Evolutionary conservation across 176 grass and related monocot species (phyloP), one percentile per base, ranked within the genome.

Genomic region (Oryza punctata): DNA sequence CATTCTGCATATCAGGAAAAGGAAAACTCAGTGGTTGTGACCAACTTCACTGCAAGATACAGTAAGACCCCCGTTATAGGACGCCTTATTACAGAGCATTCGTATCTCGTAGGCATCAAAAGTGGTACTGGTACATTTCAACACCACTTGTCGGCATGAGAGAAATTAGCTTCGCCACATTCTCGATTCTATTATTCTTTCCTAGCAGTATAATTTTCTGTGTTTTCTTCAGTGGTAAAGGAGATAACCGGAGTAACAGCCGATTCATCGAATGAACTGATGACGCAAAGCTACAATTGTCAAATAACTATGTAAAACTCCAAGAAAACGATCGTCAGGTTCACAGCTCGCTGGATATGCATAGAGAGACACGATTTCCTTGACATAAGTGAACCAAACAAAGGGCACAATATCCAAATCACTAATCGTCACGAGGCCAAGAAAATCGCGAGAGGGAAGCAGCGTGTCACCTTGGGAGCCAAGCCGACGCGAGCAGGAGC

Each of bases 381-480:
- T 41, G 40, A 10, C 40, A 41, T 1, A 41, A 11, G 9, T 10
- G 10, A 41, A 41, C 40, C 40, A 41, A 41, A 1, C 11, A 41
- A 41, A 38, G 1, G 37, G 37, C 40, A 41, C 40, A 41, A 41
- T 41, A 33, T 33, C 32, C 32, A 32, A 32, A 3, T 32, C 40
- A 41, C 9, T 41, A 41, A 41, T 41, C 40, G 40, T 11, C 9
- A 41, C 9, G 40, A 41, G 35, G 9, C 40, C 14, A 52, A 15
- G 5, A 76, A 65, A 64, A n/a, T 46, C 9, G 10, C 45, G 60
- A 61, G 12, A 7, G 0, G 23, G 49, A 60, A n/a, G n/a, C 46
- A 30, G 74, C 7, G 3, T 23, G 19, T 54, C 54, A 94, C 92
- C 89, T 89, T 80, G 14, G 25, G 70, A 27, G 70, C 61, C 65